These are phyloP conservation scores for Xerocomus amazonicus DNA, from an alignment of 1,284 basidiomycete genomes.

Conservation along the genomic window DNA sequence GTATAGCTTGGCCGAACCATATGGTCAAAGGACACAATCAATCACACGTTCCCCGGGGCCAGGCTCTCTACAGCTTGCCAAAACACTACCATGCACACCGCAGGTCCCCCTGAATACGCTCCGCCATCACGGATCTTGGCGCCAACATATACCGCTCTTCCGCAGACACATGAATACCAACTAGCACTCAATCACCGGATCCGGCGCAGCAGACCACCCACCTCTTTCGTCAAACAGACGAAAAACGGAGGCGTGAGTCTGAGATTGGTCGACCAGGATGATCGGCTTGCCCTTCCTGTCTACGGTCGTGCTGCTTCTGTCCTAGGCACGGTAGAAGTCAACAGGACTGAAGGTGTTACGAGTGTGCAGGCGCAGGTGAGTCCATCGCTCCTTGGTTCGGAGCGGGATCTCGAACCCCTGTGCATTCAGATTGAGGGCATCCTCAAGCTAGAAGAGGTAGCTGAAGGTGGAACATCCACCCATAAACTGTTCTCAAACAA, in stretches of 20 bases:
- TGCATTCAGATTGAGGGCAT: conserved; percentile 53
- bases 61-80: conserved; percentile 14
- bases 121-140: conserved; percentile 29
- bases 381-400: neutral
- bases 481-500: conserved; percentile 51
- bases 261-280: conserved; percentile 50
- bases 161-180: conserved; percentile 51
- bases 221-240: conserved; percentile 59
- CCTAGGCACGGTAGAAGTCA: conserved; percentile 54
- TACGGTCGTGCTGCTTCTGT: conserved; percentile 54
- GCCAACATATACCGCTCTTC: conserved; percentile 45
- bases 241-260: conserved; percentile 52
- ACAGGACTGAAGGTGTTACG: conserved; percentile 52
- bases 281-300: conserved; percentile 46
- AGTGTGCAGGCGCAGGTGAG: conserved; percentile 62
- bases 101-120: conserved; percentile 43
- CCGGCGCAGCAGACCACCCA: conserved; percentile 38
- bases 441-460: conserved; percentile 58
- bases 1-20: conserved; percentile 33
- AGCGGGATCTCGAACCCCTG: conserved; percentile 13
- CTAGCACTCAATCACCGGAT: conserved; percentile 47
- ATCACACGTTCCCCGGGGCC: conserved; percentile 25
- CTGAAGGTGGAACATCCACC: conserved; percentile 55
- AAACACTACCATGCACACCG: conserved; percentile 39
- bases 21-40: conserved; percentile 20